Evolutionary conservation across 2,329 filamentous ascomycete species (phyloP).

Genomic region (Coleophoma crateriformis): DNA sequence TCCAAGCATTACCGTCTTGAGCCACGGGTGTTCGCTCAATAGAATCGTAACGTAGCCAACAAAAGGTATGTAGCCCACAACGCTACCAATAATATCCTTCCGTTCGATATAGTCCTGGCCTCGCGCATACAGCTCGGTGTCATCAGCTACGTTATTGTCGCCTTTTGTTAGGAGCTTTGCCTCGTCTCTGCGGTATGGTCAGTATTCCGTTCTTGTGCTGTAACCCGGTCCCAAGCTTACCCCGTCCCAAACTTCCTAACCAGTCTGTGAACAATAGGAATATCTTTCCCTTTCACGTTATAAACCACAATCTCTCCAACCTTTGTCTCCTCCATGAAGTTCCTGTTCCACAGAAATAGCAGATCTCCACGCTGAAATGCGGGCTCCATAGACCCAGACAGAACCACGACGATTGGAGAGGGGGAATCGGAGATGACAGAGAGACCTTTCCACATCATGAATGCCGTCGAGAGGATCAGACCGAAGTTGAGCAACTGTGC

Average conservation of each 20-base stretch:
- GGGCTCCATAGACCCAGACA: conserved; percentile 57
- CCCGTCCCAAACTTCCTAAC: conserved; percentile 67
- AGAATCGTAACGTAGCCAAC: conserved; percentile 97
- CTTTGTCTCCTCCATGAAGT: conserved; percentile 48
- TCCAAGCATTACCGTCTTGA: conserved; percentile 91
- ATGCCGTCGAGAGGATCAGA: conserved; percentile 66
- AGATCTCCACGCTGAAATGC: conserved; percentile 55
- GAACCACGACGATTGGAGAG: conserved; percentile 55
- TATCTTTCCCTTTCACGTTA: conserved; percentile 79
- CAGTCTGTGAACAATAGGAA: conserved; percentile 93
- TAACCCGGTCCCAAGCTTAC: conserved; percentile 28
- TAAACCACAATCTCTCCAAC: conserved; percentile 72
- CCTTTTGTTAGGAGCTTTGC: conserved; percentile 90
- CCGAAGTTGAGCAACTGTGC: conserved; percentile 68
- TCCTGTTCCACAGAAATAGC: conserved; percentile 54
- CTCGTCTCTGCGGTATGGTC: conserved; percentile 32
- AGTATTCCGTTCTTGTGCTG: too few relatives aligned
- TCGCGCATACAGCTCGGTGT: conserved; percentile 82
- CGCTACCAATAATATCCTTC: conserved; percentile 88
- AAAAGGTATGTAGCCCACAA: conserved; percentile 86
- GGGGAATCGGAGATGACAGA: conserved; percentile 56
- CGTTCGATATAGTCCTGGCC: conserved; percentile 85
- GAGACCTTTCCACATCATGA: conserved; percentile 71
- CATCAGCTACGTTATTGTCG: conserved; percentile 92
- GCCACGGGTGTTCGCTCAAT: conserved; percentile 90